Percentiles rank a stretch among this genome's conserved stretches.
These are phyloP conservation scores for Zymoseptoria crescenta DNA, from an alignment of 2,329 filamentous ascomycete species.

Conservation along the genomic window DNA sequence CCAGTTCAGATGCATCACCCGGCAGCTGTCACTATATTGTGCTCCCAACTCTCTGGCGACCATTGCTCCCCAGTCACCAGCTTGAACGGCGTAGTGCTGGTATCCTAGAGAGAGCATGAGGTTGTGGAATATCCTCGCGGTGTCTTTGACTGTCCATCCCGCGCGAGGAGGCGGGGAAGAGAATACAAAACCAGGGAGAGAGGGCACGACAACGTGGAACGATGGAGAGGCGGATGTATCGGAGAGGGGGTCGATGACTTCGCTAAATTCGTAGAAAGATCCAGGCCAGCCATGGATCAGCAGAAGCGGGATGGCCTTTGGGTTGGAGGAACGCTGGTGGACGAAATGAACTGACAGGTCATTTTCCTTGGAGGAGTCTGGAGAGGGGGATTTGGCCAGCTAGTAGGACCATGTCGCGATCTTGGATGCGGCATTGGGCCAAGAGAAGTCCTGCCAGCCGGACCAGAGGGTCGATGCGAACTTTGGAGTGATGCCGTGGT, in stretches of 20 bases:
- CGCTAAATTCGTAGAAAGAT: constrained; percentile 39
- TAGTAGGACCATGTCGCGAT: constrained; percentile 31
- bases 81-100: constrained; percentile 31
- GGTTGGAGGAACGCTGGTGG: constrained; percentile 29
- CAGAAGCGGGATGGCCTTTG: constrained; percentile 34
- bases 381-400: constrained; percentile 3
- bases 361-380: constrained; percentile 26
- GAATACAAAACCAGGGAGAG: constrained; percentile 49
- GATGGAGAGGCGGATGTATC: constrained; percentile 20
- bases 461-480: constrained; percentile 31
- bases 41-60: constrained; percentile 34
- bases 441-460: constrained; percentile 31
- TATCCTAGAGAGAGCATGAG: constrained; percentile 38
- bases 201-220: constrained; percentile 53
- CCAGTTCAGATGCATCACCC: constrained; percentile 37
- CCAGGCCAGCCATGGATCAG: constrained; percentile 41
- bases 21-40: constrained; percentile 30
- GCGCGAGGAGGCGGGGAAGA: constrained; percentile 26
- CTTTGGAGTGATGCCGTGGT: constrained; percentile 29
- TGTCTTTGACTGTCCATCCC: constrained; percentile 33
- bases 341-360: constrained; percentile 33
- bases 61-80: constrained; percentile 37
- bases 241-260: constrained; percentile 30
- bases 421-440: constrained; percentile 26
- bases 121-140: constrained; percentile 31